Evolutionary conservation across 2,329 filamentous ascomycete species (phyloP), one percentile per base, ranked within the genome.

Genomic region (Sphaceloma murrayae): DNA sequence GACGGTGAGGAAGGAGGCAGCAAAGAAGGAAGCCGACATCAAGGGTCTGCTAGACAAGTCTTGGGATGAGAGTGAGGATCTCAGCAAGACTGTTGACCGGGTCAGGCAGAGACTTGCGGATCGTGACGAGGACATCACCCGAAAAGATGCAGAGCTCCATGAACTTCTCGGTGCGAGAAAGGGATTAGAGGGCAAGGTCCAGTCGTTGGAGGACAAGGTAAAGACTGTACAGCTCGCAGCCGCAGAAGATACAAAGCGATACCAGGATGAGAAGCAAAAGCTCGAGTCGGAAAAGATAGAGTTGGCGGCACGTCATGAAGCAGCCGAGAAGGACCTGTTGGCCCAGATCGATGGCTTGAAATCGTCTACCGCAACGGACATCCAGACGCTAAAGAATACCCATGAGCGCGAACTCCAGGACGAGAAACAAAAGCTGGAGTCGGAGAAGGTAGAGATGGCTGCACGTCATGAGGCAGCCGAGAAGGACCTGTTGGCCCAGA

Each of bases 21-120:
- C 27, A 10, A 48, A 49, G 11, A 39, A 43, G 10, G 46, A 49
- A 22, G 17, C 9, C 18, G 47, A 45, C 26, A 24, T 34, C 18
- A 33, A 45, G 30, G 42, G 31, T 10, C 10, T 29, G 2, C 19
- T 45, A 5, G 31, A 45, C 10, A 34, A 34, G 30, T 30, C 42
- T n/a, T 40, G 36, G 36, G 36, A 40, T 30, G 36, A 40, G 36
- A 40, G 36, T 26, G 36, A 40, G 36, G 36, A 40, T 14, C 30
- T 40, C 13, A 18, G 16, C 21, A 40, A 40, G 36, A 40, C 36
- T 9, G 36, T 40, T 10, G 36, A 40, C 19, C 22, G 24, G 10
- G 11, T 40, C 14, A 27, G 24, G n/a, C 5, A 26, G 5, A 27
- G 36, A 14, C 8, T 40, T 7, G 36, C 27, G 9, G 36, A 29